Conservation (phyloP, 2,329 filamentous ascomycete species). For the Calcarisporium arbuscula region DNA sequence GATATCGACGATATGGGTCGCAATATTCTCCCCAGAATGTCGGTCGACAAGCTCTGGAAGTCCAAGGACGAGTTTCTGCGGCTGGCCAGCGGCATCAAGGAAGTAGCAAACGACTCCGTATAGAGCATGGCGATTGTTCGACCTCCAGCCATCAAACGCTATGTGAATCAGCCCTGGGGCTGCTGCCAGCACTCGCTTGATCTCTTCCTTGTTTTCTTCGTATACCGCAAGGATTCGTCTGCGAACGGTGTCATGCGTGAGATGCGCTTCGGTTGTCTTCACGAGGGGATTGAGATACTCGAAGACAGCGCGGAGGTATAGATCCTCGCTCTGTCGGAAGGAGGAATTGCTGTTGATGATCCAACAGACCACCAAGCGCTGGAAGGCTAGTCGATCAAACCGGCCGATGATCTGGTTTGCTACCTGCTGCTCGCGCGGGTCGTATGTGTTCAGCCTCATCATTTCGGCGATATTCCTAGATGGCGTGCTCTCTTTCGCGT, state of each 20-base stretch:
- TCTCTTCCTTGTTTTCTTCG: too few relatives aligned
- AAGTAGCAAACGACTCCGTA: constrained; percentile 13
- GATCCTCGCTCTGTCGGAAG: constrained; percentile 5
- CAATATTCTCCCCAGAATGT: constrained; percentile 7
- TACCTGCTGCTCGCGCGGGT: constrained; percentile 1
- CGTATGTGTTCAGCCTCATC: background rate
- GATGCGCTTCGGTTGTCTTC: constrained; percentile 3
- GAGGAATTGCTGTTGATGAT: constrained; percentile 9
- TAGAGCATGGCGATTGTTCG: constrained; percentile 9
- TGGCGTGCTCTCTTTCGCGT: too few relatives aligned
- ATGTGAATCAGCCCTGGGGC: constrained; percentile 8
- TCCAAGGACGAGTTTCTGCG: constrained; percentile 12
- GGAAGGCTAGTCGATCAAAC: constrained; percentile 6
- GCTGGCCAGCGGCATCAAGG: constrained; percentile 4
- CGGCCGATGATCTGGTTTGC: constrained; percentile 3
- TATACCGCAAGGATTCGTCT: too few relatives aligned
- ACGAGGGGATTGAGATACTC: constrained; percentile 10
- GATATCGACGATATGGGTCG: constrained; percentile 5
- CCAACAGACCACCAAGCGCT: constrained; percentile 9
- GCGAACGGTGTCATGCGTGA: too few relatives aligned
- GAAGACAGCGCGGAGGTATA: constrained; percentile 6
- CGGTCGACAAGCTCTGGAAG: constrained; percentile 9
- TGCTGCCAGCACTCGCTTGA: too few relatives aligned
- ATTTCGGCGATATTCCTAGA: too few relatives aligned
- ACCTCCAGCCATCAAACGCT: constrained; percentile 11